These are phyloP conservation scores for Solanum pennellii DNA, from an alignment of 257 asterid species.

Conservation along the genomic window DNA sequence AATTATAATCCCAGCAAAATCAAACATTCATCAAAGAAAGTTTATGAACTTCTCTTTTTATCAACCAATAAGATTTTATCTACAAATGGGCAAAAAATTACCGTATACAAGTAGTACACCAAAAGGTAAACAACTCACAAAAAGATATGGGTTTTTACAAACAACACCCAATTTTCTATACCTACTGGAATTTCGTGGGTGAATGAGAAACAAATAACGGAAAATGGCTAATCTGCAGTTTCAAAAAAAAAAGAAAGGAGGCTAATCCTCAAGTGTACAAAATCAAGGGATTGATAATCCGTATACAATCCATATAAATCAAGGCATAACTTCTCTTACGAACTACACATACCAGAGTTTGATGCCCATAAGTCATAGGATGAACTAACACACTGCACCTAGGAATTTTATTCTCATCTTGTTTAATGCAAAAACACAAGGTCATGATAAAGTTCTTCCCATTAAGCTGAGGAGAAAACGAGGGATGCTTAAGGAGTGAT, in stretches of 20 bases:
- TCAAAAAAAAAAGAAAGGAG: too few relatives aligned
- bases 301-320: not conserved
- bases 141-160: not conserved
- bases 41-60: not conserved
- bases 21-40: not conserved
- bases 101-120: not conserved
- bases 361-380: not conserved
- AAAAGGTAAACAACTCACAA: not conserved
- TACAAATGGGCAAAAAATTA: not conserved
- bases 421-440: not conserved
- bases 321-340: not conserved
- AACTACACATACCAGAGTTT: not conserved
- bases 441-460: not conserved
- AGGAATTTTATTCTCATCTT: not conserved
- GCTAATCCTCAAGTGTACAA: not conserved
- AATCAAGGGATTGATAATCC: not conserved
- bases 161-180: not conserved
- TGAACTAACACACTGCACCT: not conserved
- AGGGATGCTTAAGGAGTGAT: not conserved
- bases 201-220: too few relatives aligned
- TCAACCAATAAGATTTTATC: not conserved
- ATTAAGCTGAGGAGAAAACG: not conserved
- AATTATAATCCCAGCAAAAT: not conserved
- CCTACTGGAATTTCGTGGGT: too few relatives aligned
- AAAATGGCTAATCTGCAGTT: too few relatives aligned